phyloP scores from a whole-genome alignment of 164 flowering plant species.

The Tinospora cordifolia region DNA sequence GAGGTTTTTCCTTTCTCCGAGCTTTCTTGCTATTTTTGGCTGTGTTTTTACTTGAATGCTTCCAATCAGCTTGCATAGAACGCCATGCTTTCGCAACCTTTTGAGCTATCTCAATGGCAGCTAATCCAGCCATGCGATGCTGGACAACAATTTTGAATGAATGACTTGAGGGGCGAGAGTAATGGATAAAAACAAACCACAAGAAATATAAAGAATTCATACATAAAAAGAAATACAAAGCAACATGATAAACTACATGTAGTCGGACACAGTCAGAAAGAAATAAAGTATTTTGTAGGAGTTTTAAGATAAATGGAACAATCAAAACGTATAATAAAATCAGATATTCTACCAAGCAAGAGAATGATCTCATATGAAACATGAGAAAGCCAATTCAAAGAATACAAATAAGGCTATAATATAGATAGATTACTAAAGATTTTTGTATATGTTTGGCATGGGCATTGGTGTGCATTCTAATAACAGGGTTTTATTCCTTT shows the following conservation, averaged over 20 bases:
- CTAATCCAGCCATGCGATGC: conserved; percentile 99
- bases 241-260: background rate
- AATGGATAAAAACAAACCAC: background rate
- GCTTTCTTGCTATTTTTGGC: conserved; percentile 53
- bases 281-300: background rate
- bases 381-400: background rate
- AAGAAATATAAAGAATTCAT: background rate
- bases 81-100: conserved; percentile 93
- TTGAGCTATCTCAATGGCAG: conserved; percentile 97
- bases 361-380: background rate
- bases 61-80: conserved; percentile 69
- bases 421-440: too few species aligned
- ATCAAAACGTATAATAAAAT: background rate
- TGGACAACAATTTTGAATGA: conserved; percentile 26
- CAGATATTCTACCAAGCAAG: background rate
- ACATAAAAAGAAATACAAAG: background rate
- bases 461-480: too few species aligned
- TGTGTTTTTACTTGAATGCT: conserved; percentile 45
- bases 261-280: background rate
- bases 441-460: too few species aligned
- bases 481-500: background rate
- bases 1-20: conserved; percentile 54
- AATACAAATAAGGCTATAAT: too few species aligned
- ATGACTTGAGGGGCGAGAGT: background rate
- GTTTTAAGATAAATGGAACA: background rate